phyloP scores from a whole-genome alignment of 192 early-diverging fungal genomes.

The Umbelopsis vinacea region DNA sequence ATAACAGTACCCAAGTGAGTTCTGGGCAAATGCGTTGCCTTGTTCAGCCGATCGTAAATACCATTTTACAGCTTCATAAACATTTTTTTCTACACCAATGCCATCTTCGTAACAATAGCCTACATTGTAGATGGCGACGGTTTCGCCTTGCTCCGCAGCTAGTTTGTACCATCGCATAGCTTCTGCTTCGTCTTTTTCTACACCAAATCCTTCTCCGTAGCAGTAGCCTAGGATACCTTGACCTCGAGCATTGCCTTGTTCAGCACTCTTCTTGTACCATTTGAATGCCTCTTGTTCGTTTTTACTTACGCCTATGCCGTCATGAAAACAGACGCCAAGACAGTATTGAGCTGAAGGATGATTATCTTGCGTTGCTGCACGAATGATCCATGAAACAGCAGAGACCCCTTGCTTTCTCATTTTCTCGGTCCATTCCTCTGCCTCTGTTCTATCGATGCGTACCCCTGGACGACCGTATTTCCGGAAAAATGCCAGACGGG shows the following conservation, averaged over 20 bases:
- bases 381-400: conserved; percentile 67
- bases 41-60: conserved; percentile 63
- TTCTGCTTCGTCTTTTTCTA: conserved; percentile 62
- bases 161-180: conserved; percentile 69
- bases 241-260: conserved; percentile 63
- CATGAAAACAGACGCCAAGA: conserved; percentile 80
- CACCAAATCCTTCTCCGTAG: conserved; percentile 77
- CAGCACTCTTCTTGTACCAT: conserved; percentile 71
- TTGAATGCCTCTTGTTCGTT: conserved; percentile 69
- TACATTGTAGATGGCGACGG: conserved; percentile 60
- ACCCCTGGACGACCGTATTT: conserved; percentile 82
- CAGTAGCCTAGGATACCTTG: conserved; percentile 77
- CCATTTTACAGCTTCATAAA: conserved; percentile 61
- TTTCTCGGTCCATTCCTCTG: conserved; percentile 75
- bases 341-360: conserved; percentile 68
- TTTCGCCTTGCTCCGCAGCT: conserved; percentile 57
- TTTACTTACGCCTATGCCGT: conserved; percentile 73
- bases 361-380: conserved; percentile 59
- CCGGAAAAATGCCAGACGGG: conserved; percentile 75
- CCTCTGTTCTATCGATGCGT: conserved; percentile 77
- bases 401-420: conserved; percentile 58
- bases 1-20: conserved; percentile 80
- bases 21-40: conserved; percentile 81
- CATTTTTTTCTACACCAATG: conserved; percentile 57
- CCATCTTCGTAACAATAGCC: conserved; percentile 66